Evolutionary conservation across 225 moss, liverwort and hornwort species (phyloP).

Genomic region (Rhytidiadelphus loreus): DNA sequence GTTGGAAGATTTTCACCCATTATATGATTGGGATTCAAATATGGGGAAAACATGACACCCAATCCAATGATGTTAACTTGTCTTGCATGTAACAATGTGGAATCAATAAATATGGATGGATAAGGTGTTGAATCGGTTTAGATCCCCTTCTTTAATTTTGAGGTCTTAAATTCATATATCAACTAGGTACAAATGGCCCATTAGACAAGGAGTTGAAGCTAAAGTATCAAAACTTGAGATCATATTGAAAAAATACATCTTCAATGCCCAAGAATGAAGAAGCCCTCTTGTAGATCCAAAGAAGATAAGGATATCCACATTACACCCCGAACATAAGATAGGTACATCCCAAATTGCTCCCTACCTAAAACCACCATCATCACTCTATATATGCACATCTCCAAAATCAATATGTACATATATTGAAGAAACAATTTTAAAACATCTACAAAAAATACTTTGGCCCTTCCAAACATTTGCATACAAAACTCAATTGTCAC

Average conservation of each 20-base stretch:
- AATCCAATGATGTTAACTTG: neutral
- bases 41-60: neutral
- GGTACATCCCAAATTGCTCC: too few relatives aligned
- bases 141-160: fast-evolving
- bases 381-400: too few relatives aligned
- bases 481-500: too few relatives aligned
- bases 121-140: neutral
- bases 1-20: fast-evolving
- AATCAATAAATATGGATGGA: fast-evolving
- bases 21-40: too few relatives aligned
- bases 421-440: too few relatives aligned
- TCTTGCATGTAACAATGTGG: fast-evolving
- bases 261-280: neutral
- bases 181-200: fast-evolving
- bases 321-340: too few relatives aligned
- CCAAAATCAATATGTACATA: too few relatives aligned
- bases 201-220: fast-evolving
- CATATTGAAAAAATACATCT: neutral
- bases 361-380: too few relatives aligned
- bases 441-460: too few relatives aligned
- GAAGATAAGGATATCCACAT: too few relatives aligned
- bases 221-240: neutral
- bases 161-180: neutral
- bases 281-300: fast-evolving
- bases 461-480: too few relatives aligned